A percentile compares a stretch with the other conserved stretches of the same genome.
phyloP scores from a whole-genome alignment of 345 rosid genomes.

The Erodium maritimum region DNA sequence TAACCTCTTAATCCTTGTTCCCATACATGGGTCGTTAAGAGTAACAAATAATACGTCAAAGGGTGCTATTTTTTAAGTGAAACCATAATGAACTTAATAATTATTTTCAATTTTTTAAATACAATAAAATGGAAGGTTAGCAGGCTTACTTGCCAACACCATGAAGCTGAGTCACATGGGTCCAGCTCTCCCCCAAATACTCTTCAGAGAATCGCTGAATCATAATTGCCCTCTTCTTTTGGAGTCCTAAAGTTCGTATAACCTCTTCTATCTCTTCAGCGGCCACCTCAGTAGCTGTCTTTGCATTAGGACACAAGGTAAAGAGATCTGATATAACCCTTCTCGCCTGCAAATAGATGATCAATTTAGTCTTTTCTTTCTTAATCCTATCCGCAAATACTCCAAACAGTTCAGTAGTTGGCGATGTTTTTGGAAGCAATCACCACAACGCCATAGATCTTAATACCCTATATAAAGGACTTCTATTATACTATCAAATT shows the following conservation, averaged over 20 bases:
- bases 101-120: too few species aligned
- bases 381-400: not conserved
- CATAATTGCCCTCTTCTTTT: slow-evolving; percentile 46
- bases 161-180: slow-evolving; percentile 65
- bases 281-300: slow-evolving; percentile 34
- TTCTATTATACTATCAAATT: too few species aligned
- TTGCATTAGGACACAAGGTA: slow-evolving; percentile 55
- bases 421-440: too few species aligned
- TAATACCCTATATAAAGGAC: too few species aligned
- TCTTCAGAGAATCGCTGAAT: slow-evolving; percentile 47
- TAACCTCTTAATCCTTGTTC: too few species aligned
- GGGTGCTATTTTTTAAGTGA: too few species aligned
- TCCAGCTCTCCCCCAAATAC: slow-evolving; percentile 60
- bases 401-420: too few species aligned
- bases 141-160: slow-evolving; percentile 61
- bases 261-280: slow-evolving; percentile 29
- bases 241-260: slow-evolving; percentile 44
- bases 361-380: slow-evolving; percentile 2
- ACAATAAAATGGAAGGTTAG: not conserved
- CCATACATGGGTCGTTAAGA: too few species aligned
- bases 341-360: slow-evolving; percentile 26
- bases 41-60: too few species aligned
- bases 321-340: slow-evolving; percentile 37
- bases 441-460: too few species aligned
- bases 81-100: too few species aligned